Conservation (phyloP, 176 grass and related monocot species). For the Oryza meyeriana region DNA sequence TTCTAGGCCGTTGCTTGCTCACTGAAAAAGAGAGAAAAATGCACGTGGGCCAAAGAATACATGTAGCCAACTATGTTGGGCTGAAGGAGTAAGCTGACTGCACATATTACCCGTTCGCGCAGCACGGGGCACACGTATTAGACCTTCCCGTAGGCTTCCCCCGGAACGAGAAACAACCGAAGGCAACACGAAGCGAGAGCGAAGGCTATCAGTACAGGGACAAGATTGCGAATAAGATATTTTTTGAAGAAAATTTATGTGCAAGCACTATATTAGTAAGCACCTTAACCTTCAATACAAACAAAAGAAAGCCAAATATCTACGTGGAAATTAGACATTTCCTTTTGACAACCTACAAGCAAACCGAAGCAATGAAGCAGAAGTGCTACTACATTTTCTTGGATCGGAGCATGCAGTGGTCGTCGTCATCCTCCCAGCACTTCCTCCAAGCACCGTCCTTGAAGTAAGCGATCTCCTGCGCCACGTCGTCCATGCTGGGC, state of each 20-base stretch:
- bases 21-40: too few species aligned
- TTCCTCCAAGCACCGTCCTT: constrained; percentile 48
- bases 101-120: too few species aligned
- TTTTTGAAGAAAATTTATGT: neutral
- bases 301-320: neutral
- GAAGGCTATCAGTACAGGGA: too few species aligned
- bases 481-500: constrained; percentile 55
- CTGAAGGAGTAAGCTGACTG: too few species aligned
- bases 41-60: too few species aligned
- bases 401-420: neutral
- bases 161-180: too few species aligned
- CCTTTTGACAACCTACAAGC: neutral
- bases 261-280: neutral
- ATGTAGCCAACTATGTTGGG: too few species aligned
- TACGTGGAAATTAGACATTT: neutral
- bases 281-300: neutral
- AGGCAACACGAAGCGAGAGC: too few species aligned
- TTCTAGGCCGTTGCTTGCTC: too few species aligned
- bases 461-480: constrained; percentile 42
- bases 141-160: too few species aligned
- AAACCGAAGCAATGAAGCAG: neutral
- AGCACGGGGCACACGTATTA: too few species aligned
- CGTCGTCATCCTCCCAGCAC: neutral
- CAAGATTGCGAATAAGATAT: too few species aligned
- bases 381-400: neutral